phyloP scores from a whole-genome alignment of 2,329 filamentous ascomycete genomes.

The Chaetothyriales sp. region DNA sequence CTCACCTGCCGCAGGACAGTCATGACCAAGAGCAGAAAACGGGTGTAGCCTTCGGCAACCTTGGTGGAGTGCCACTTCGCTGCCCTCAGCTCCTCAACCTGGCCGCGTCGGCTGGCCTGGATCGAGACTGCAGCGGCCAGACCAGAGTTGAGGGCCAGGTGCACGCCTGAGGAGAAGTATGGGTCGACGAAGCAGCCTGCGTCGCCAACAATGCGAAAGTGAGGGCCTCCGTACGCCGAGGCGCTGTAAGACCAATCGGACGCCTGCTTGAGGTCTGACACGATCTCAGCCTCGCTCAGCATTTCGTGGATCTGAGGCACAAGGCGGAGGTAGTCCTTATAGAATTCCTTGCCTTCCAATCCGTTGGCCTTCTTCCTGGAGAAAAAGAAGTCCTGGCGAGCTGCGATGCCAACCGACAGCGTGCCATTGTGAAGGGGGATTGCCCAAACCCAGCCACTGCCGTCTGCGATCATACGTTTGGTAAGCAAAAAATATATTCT shows the following conservation, averaged over 20 bases:
- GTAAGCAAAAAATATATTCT: too few species aligned
- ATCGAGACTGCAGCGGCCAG: slow-evolving; percentile 35
- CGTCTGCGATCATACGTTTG: too few species aligned
- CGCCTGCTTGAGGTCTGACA: slow-evolving; percentile 26
- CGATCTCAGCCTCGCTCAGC: slow-evolving; percentile 22
- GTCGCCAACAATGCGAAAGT: slow-evolving; percentile 31
- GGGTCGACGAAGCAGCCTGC: slow-evolving; percentile 38
- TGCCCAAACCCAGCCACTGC: slow-evolving; percentile 36
- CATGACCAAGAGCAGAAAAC: slow-evolving; percentile 32
- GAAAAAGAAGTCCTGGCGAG: too few species aligned
- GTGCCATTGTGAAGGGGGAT: slow-evolving; percentile 37
- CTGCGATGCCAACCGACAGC: slow-evolving; percentile 30
- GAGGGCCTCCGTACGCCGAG: slow-evolving; percentile 27
- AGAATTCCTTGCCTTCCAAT: slow-evolving; percentile 17
- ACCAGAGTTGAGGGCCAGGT: slow-evolving; percentile 30
- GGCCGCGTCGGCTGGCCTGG: slow-evolving; percentile 24
- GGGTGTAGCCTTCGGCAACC: slow-evolving; percentile 31
- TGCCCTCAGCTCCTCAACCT: slow-evolving; percentile 26
- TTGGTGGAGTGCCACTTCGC: slow-evolving; percentile 31
- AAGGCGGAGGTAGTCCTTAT: slow-evolving; percentile 25
- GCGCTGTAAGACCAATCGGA: slow-evolving; percentile 37
- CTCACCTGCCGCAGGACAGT: slow-evolving; percentile 29
- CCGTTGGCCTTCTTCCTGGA: too few species aligned
- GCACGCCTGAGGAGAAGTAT: slow-evolving; percentile 33
- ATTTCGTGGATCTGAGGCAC: slow-evolving; percentile 21